Percentiles rank a stretch among this genome's conserved stretches.
Conservation (phyloP, 2,329 filamentous ascomycete genomes). For the Aspergillus hortae region DNA sequence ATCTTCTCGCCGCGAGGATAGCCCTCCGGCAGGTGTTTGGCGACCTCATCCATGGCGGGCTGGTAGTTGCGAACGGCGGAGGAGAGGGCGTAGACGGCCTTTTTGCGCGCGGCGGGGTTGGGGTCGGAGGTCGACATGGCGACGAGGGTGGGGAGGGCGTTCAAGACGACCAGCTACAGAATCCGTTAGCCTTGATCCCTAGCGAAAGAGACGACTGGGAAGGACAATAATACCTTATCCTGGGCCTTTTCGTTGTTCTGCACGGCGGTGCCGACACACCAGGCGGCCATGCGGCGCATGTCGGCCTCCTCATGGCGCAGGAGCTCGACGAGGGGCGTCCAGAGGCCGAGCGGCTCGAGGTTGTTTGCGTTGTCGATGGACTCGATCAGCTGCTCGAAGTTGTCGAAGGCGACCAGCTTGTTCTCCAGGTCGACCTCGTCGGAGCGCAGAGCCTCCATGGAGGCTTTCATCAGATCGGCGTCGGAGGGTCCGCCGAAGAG, state of each 20-base stretch:
- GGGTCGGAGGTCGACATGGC: slow-evolving; percentile 60
- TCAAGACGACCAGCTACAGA: slow-evolving; percentile 49
- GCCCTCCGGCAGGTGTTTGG: slow-evolving; percentile 64
- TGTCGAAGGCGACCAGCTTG: slow-evolving; percentile 84
- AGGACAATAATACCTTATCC: slow-evolving; percentile 54
- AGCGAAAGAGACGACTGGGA: background rate
- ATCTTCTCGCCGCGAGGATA: slow-evolving; percentile 58
- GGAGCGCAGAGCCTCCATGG: slow-evolving; percentile 72
- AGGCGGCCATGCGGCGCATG: slow-evolving; percentile 81
- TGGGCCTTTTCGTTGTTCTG: slow-evolving; percentile 91
- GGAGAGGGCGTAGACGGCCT: slow-evolving; percentile 85
- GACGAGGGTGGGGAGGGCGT: slow-evolving; percentile 68
- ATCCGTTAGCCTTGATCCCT: background rate
- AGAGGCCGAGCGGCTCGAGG: slow-evolving; percentile 72
- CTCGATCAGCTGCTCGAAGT: slow-evolving; percentile 90
- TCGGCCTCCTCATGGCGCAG: slow-evolving; percentile 67
- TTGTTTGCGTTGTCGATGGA: slow-evolving; percentile 97
- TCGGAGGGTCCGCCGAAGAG: slow-evolving; percentile 83
- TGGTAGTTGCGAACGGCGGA: slow-evolving; percentile 86
- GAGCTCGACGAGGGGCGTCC: slow-evolving; percentile 73
- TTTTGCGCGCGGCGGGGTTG: slow-evolving; percentile 66
- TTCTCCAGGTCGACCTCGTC: slow-evolving; percentile 66
- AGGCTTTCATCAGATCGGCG: slow-evolving; percentile 83
- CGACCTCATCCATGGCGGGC: slow-evolving; percentile 61
- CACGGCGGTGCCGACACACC: slow-evolving; percentile 90